phyloP scores from a whole-genome alignment of 2,329 filamentous ascomycete genomes.

The Arthrobotrys megalospora region DNA sequence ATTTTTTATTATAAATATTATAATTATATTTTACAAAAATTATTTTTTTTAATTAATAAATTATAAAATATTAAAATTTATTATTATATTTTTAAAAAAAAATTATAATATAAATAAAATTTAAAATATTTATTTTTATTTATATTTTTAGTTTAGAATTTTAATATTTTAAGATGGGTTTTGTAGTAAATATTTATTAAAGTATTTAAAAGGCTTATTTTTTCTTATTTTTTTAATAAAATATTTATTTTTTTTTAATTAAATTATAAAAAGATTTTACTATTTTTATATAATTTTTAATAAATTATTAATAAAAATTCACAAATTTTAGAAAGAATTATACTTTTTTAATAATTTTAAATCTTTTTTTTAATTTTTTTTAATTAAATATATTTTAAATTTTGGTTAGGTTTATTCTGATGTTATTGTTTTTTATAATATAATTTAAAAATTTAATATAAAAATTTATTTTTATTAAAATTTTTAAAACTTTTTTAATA shows the following conservation, averaged over 20 bases:
- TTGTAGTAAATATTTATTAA: slow-evolving; percentile 40
- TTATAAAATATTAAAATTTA: slow-evolving; percentile 32
- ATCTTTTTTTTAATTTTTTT: too few species aligned
- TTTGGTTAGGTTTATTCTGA: slow-evolving; percentile 14
- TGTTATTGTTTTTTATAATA: background rate
- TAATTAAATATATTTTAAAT: slow-evolving; percentile 52
- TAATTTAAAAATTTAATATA: slow-evolving; percentile 8
- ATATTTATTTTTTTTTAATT: slow-evolving; percentile 31
- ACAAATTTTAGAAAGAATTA: too few species aligned
- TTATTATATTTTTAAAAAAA: slow-evolving; percentile 40
- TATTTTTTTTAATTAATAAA: slow-evolving; percentile 48
- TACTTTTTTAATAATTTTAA: too few species aligned
- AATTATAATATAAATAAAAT: slow-evolving; percentile 3
- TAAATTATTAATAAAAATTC: slow-evolving; percentile 19
- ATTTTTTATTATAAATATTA: too few species aligned
- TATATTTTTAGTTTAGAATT: slow-evolving; percentile 31
- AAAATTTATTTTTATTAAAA: background rate
- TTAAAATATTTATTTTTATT: slow-evolving; percentile 41
- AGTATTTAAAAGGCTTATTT: slow-evolving; percentile 45
- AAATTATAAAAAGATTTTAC: slow-evolving; percentile 51
- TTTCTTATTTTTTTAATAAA: background rate
- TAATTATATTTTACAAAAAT: background rate
- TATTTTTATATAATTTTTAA: slow-evolving; percentile 38
- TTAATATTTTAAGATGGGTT: background rate
- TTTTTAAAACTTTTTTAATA: background rate